Evolutionary conservation across 441 rosid genomes (phyloP), one percentile per base, ranked within the genome.

Genomic region (Croton setiger): DNA sequence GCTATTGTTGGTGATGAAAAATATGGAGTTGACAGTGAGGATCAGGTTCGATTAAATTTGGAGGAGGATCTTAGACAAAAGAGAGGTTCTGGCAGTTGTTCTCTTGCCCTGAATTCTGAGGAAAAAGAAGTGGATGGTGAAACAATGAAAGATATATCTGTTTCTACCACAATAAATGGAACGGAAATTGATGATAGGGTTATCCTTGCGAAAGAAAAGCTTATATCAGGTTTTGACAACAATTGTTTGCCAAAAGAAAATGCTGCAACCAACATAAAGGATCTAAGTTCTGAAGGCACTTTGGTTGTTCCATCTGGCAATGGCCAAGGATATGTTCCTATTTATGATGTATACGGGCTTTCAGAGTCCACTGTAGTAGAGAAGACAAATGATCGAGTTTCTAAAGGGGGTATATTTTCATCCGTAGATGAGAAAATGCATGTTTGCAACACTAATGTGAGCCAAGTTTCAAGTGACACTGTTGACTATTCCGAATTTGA

Each of bases 61-160:
- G 45, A 51, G 49, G 77, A 68, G 68, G 75, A 60, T 60, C 68
- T 21, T 43, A 39, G 72, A 54, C 72, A 37, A 52, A 79, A 52
- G 70, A 64, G 41, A 60, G 67, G 23, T 49, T 43, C 56, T 71
- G 70, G 56, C 48, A 49, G 64, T 54, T 54, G 59, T 54, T 65
- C 72, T 37, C 64, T 58, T 69, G 56, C 68, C 63, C 58, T 73
- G 47, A 64, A 59, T 61, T 68, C 45, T 17, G 52, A 64, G 72
- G 70, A 44, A 31, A 74, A 74, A 60, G 51, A 33, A 49, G 56
- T 53, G 62, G 66, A 53, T 63, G 58, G 73, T 67, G 66, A 74
- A 67, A 75, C 20, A 39, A 51, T 69, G 13, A 74, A 78, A 68
- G 77, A 70, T 60, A 74, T 51, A 51, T 55, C 41, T 76, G 70